These are phyloP conservation scores for Trichosporon sp. DNA, from an alignment of 1,284 basidiomycete species.

Conservation along the genomic window DNA sequence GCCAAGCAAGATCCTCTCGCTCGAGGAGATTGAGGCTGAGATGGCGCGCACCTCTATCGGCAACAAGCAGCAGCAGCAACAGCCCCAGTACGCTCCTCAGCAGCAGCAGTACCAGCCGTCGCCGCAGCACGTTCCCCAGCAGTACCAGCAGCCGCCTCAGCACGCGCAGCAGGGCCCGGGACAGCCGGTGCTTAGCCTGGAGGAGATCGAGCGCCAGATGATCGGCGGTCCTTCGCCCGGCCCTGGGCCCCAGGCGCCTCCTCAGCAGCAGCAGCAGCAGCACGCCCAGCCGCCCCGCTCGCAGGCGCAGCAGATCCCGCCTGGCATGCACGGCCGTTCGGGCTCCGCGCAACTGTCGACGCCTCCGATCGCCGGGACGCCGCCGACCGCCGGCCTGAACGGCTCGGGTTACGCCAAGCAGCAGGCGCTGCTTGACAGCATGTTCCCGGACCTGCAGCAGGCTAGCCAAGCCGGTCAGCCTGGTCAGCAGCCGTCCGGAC, in stretches of 20 bases:
- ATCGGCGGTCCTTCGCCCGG: constrained; percentile 18
- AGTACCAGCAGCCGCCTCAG: constrained; percentile 15
- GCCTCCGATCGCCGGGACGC: constrained; percentile 17
- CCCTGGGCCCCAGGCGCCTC: constrained; percentile 32
- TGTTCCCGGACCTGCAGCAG: constrained; percentile 46
- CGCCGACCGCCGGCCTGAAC: constrained; percentile 27
- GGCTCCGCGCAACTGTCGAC: background rate
- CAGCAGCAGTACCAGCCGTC: background rate
- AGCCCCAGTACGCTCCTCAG: background rate
- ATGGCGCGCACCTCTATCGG: constrained; percentile 54
- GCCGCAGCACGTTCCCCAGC: constrained; percentile 7
- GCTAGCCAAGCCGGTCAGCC: constrained; percentile 14
- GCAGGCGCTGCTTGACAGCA: constrained; percentile 43
- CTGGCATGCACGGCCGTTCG: background rate
- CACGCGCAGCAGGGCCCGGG: background rate
- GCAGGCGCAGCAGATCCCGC: background rate
- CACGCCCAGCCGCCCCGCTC: constrained; percentile 20
- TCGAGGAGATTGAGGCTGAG: constrained; percentile 92
- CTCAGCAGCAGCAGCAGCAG: constrained; percentile 33
- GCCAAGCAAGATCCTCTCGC: constrained; percentile 60
- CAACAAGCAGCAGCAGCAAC: constrained; percentile 16
- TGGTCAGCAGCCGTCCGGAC: constrained; percentile 17
- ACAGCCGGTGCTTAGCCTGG: constrained; percentile 40
- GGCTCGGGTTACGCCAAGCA: constrained; percentile 37
- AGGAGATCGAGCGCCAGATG: constrained; percentile 52